Conservation (phyloP, 352 stramenopile species). For the Phytophthora citrophthora region DNA sequence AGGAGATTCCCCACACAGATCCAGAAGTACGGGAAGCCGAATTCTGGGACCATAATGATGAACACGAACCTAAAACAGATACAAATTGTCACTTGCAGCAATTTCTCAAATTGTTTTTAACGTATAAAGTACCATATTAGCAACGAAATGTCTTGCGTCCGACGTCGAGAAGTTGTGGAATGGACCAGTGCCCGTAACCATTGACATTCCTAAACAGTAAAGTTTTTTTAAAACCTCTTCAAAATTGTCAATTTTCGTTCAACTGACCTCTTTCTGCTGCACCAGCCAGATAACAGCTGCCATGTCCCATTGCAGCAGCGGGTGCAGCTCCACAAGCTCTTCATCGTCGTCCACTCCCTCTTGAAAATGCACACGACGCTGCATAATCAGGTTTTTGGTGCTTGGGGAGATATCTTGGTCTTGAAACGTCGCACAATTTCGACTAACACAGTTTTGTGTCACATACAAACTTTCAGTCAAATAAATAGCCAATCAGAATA, state of each 20-base stretch:
- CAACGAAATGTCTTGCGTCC: constrained; percentile 70
- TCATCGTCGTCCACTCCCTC: constrained; percentile 24
- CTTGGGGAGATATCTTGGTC: constrained; percentile 27
- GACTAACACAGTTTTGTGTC: too few species aligned
- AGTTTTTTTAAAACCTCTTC: background rate
- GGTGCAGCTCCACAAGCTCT: constrained; percentile 39
- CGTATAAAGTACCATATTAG: constrained; percentile 51
- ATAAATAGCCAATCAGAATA: too few species aligned
- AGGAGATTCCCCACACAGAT: constrained; percentile 67
- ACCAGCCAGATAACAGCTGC: constrained; percentile 43
- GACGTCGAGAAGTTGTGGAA: constrained; percentile 58
- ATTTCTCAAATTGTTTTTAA: too few species aligned
- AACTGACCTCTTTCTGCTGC: constrained; percentile 45
- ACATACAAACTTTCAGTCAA: too few species aligned
- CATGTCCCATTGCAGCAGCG: constrained; percentile 68
- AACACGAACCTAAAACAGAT: constrained; percentile 61
- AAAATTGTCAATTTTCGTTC: background rate
- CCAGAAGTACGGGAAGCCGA: constrained; percentile 77
- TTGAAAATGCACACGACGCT: constrained; percentile 32
- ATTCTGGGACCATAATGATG: constrained; percentile 52
- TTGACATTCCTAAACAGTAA: constrained; percentile 20
- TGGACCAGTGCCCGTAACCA: constrained; percentile 50
- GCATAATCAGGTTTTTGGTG: constrained; percentile 12
- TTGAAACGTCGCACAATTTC: constrained; percentile 24
- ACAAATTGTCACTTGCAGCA: constrained; percentile 10